phyloP scores from a whole-genome alignment of 2,329 filamentous ascomycete genomes.

The Aspergillus eucalypticola region DNA sequence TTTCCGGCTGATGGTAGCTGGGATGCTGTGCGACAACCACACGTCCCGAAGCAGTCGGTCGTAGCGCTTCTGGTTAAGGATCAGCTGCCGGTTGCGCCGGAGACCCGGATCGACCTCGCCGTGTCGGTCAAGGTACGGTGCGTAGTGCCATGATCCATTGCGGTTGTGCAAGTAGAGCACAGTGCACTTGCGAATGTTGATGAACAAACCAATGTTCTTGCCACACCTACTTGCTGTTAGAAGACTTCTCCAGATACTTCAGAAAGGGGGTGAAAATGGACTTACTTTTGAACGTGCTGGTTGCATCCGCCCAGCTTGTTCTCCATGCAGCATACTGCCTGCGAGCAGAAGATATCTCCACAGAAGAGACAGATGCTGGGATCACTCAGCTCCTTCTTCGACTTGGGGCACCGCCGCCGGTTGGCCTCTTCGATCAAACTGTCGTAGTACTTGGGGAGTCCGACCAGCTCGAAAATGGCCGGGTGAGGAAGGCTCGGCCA shows the following conservation, averaged over 20 bases:
- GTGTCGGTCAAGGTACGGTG: constrained; percentile 93
- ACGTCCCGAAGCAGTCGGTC: constrained; percentile 82
- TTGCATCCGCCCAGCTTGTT: constrained; percentile 80
- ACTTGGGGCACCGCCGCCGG: constrained; percentile 78
- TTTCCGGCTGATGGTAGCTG: constrained; percentile 84
- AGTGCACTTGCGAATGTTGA: constrained; percentile 95
- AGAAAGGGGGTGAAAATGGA: not conserved
- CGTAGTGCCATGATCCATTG: constrained; percentile 80
- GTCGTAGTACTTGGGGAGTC: constrained; percentile 88
- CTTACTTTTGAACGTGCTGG: constrained; percentile 83
- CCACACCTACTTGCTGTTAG: constrained; percentile 66
- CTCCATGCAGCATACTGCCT: constrained; percentile 82
- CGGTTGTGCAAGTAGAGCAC: constrained; percentile 81
- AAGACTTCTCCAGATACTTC: constrained; percentile 12
- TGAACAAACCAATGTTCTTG: constrained; percentile 85
- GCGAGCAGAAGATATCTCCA: constrained; percentile 93
- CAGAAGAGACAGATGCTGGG: constrained; percentile 92
- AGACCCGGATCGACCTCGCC: constrained; percentile 94
- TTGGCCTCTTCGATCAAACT: constrained; percentile 90
- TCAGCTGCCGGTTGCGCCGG: constrained; percentile 82
- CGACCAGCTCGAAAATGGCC: constrained; percentile 89
- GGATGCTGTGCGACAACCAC: constrained; percentile 84
- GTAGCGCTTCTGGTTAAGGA: constrained; percentile 90
- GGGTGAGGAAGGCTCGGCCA: constrained; percentile 70
- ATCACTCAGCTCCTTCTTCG: constrained; percentile 86